Evolutionary conservation across 306 rosid species (phyloP).

Genomic region (Prunus persica): Prunus_persica_NCBIv2 NC_034016.1:17820001-17820500

Average conservation of each 20-base stretch:
- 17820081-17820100: conserved; percentile 94
- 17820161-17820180: conserved; percentile 90
- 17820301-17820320: neutral
- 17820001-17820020: conserved; percentile 95
- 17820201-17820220: neutral
- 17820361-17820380: neutral
- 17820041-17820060: conserved; percentile 97
- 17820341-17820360: neutral
- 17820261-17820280: neutral
- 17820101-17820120: conserved; percentile 85
- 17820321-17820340: neutral
- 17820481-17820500: neutral
- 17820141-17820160: conserved; percentile 95
- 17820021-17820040: conserved; percentile 98
- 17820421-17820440: neutral
- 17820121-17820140: conserved; percentile 93
- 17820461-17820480: neutral
- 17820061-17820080: conserved; percentile 94
- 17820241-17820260: neutral
- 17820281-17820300: neutral
- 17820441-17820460: neutral
- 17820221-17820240: neutral
- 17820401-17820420: neutral
- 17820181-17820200: conserved; percentile 28
- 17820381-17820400: neutral